Base-by-base conservation (phyloP, 23 red algal species). In the Gracilaria caudata region DNA sequence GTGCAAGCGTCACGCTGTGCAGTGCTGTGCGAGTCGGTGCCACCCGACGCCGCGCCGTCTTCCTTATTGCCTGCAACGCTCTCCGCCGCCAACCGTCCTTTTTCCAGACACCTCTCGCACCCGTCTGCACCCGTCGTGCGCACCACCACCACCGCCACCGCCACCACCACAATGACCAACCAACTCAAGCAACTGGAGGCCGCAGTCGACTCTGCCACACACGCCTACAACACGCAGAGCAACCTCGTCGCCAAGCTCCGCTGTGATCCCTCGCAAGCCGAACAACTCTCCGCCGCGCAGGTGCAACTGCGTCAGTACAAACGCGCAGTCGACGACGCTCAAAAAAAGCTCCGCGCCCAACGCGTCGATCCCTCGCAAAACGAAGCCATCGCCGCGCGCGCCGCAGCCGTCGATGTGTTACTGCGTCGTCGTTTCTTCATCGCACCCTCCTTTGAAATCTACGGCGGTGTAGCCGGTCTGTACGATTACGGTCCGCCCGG, bases 401-500 rank as follows among this genome's bases (percentile, higher is more conserved):
- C 88, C 34, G 84, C 83, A 35, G 89, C 78, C n/a, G 46, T 90
- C 4, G 89, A 95, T 26, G 79, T 79, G 23, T 51, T 95, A 66
- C 34, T 99, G 36, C 61, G 66, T 21, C 72, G 97, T 24, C 93
- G 97, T 28, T 99, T 99, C 37, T 99, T 99, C 82, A 78, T 96
- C 21, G 91, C 97, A 9, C 92, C 92, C 0, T 86, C 93, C 25
- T 99, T 99, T 82, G 97, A 99, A 36, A 99, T 99, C 60, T 99
- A 99, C 51, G 97, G 93, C 73, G 97, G 97, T 59, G 94, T 99
- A 2, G 90, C 93, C 24, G 97, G 97, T 43, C 78, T 99, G 36
- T 99, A 86, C 41, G 97, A 99, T 75, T 99, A 99, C 68, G 97
- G 97, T 25, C 97, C 97, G 55, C 97, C 97, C 3, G 97, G 93